Evolutionary conservation across 495 filamentous ascomycete genomes (phyloP).

Genomic region (Massariosphaeria phaeospora): DNA sequence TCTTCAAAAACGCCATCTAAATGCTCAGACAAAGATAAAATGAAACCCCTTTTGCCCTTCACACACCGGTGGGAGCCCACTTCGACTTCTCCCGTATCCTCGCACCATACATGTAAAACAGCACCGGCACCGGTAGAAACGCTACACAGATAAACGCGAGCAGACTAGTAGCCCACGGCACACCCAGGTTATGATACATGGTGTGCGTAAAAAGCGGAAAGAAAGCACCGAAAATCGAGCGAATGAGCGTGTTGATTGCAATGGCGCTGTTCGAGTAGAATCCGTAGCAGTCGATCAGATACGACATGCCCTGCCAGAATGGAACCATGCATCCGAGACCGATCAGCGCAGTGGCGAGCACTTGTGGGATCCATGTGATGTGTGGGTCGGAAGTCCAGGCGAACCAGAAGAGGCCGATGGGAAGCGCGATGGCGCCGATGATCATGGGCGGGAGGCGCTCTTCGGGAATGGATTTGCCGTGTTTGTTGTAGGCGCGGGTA

Average conservation of each 20-base stretch:
- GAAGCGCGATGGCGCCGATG: slow-evolving; percentile 30
- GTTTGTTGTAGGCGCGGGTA: slow-evolving; percentile 23
- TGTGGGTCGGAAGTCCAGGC: slow-evolving; percentile 34
- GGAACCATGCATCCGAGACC: slow-evolving; percentile 30
- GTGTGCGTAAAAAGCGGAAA: slow-evolving; percentile 31
- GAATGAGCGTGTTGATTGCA: slow-evolving; percentile 29
- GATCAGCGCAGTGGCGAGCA: slow-evolving; percentile 25
- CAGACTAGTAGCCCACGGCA: slow-evolving; percentile 29
- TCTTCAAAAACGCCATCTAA: too few species aligned
- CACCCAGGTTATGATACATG: slow-evolving; percentile 31
- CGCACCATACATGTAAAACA: slow-evolving; percentile 28
- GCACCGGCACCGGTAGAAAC: slow-evolving; percentile 25
- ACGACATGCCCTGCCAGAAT: slow-evolving; percentile 31
- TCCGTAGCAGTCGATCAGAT: slow-evolving; percentile 33
- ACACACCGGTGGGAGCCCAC: slow-evolving; percentile 16
- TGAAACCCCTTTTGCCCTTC: background rate
- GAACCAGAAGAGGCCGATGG: slow-evolving; percentile 40
- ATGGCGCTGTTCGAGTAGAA: slow-evolving; percentile 29
- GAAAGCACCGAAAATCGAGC: slow-evolving; percentile 24
- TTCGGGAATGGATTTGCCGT: slow-evolving; percentile 30
- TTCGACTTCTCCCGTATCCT: slow-evolving; percentile 17
- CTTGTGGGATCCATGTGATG: slow-evolving; percentile 22
- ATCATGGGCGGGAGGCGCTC: slow-evolving; percentile 32
- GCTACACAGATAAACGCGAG: slow-evolving; percentile 24
- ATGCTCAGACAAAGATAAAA: too few species aligned